These are phyloP conservation scores for Phytophthora niederhauseri DNA, from an alignment of 352 stramenopile species.

Conservation along the genomic window DNA sequence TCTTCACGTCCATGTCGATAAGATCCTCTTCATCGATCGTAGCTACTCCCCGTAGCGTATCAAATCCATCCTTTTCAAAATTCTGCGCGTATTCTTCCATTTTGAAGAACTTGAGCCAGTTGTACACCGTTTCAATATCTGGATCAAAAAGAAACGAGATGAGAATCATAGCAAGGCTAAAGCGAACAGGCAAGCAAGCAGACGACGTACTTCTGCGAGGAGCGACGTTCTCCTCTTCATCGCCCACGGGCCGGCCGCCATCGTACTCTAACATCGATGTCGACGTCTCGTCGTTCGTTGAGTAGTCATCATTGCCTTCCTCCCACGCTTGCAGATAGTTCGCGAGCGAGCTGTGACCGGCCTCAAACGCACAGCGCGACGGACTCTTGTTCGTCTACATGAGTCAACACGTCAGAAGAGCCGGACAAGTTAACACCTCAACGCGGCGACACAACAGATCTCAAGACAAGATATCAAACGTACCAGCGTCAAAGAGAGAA, in stretches of 20 bases:
- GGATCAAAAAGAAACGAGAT: neutral
- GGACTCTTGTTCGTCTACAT: slow-evolving; percentile 87
- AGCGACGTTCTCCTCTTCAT: slow-evolving; percentile 54
- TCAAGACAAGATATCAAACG: slow-evolving; percentile 8
- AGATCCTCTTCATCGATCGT: slow-evolving; percentile 90
- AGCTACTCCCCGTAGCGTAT: slow-evolving; percentile 82
- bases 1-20: slow-evolving; percentile 91
- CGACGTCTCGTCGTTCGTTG: slow-evolving; percentile 65
- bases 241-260: slow-evolving; percentile 21
- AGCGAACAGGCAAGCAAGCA: neutral
- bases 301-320: slow-evolving; percentile 90
- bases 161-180: neutral
- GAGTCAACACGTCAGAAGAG: slow-evolving; percentile 19
- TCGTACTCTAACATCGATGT: slow-evolving; percentile 38
- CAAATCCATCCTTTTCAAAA: slow-evolving; percentile 90
- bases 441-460: slow-evolving; percentile 13
- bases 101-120: slow-evolving; percentile 88
- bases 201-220: slow-evolving; percentile 55
- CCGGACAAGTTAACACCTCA: slow-evolving; percentile 8
- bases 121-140: slow-evolving; percentile 85
- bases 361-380: slow-evolving; percentile 87
- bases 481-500: slow-evolving; percentile 79
- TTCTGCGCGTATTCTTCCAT: slow-evolving; percentile 90
- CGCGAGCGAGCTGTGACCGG: slow-evolving; percentile 77
- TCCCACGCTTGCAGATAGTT: slow-evolving; percentile 85